Evolutionary conservation across 2,329 filamentous ascomycete species (phyloP).

Genomic region (Hypomyces perniciosus): DNA sequence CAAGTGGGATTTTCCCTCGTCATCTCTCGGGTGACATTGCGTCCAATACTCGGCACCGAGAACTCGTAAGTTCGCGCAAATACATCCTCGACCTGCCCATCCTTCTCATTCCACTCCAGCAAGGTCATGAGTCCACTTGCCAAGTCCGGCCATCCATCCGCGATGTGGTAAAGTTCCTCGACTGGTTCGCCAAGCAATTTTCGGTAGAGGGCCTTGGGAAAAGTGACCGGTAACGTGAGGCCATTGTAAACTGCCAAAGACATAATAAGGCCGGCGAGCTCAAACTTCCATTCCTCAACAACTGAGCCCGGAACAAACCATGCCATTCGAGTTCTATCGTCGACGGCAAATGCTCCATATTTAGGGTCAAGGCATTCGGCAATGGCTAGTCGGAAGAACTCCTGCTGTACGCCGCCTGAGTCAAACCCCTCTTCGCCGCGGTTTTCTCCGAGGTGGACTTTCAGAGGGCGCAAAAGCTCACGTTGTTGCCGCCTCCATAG

Average conservation of each 20-base stretch:
- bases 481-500: slow-evolving; percentile 80
- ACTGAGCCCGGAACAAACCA: slow-evolving; percentile 84
- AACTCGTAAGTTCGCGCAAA: slow-evolving; percentile 86
- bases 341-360: slow-evolving; percentile 75
- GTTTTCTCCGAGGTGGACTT: slow-evolving; percentile 78
- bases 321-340: slow-evolving; percentile 67
- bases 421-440: slow-evolving; percentile 84
- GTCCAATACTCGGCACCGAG: slow-evolving; percentile 55
- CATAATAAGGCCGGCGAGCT: slow-evolving; percentile 80
- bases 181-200: slow-evolving; percentile 67
- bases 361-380: slow-evolving; percentile 71
- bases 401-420: slow-evolving; percentile 91
- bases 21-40: slow-evolving; percentile 54
- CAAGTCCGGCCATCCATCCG: slow-evolving; percentile 81
- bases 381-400: slow-evolving; percentile 85
- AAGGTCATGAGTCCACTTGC: slow-evolving; percentile 67
- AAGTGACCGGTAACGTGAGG: slow-evolving; percentile 81
- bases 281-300: slow-evolving; percentile 83
- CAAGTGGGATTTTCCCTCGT: slow-evolving; percentile 35
- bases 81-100: slow-evolving; percentile 73
- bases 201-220: slow-evolving; percentile 78
- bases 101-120: slow-evolving; percentile 66
- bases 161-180: slow-evolving; percentile 67
- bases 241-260: slow-evolving; percentile 92
- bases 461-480: slow-evolving; percentile 78